These are phyloP conservation scores for Diaporthe humulicola DNA, from an alignment of 2,329 filamentous ascomycete genomes.

Conservation along the genomic window DNA sequence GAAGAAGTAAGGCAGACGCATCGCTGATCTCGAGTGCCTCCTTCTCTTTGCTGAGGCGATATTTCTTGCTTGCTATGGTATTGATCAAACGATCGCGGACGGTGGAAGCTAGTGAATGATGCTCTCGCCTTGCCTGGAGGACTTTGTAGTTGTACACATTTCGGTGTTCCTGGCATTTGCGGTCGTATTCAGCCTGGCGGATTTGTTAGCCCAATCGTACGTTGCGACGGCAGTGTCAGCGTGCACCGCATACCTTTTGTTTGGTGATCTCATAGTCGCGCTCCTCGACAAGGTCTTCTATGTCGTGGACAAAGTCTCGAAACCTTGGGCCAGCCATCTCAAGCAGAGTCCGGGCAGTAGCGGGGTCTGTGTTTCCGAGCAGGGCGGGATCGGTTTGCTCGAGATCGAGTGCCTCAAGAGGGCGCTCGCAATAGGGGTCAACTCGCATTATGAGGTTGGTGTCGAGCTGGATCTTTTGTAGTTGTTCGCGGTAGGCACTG, in stretches of 20 bases:
- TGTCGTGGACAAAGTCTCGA: conserved; percentile 84
- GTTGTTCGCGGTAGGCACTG: conserved; percentile 86
- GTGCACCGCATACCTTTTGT: conserved; percentile 75
- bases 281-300: conserved; percentile 90
- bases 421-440: conserved; percentile 77
- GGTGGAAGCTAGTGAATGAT: conserved; percentile 69
- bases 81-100: conserved; percentile 78
- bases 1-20: conserved; percentile 73
- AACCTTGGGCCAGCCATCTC: conserved; percentile 88
- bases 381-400: conserved; percentile 33
- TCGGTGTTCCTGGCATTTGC: conserved; percentile 70
- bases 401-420: conserved; percentile 57
- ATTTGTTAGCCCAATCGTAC: background rate
- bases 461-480: conserved; percentile 92
- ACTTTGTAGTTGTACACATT: conserved; percentile 73
- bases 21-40: conserved; percentile 77
- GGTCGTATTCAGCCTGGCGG: conserved; percentile 71
- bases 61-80: conserved; percentile 74
- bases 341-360: conserved; percentile 66
- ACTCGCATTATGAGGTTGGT: conserved; percentile 88
- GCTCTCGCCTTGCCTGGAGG: conserved; percentile 73
- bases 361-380: conserved; percentile 52
- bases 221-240: background rate
- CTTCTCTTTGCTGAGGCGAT: conserved; percentile 74
- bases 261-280: conserved; percentile 86